Evolutionary conservation across 805 yeast genomes (phyloP), one percentile per base, ranked within the genome.

Genomic region (Zygosaccharomyces pseudorouxii): DNA sequence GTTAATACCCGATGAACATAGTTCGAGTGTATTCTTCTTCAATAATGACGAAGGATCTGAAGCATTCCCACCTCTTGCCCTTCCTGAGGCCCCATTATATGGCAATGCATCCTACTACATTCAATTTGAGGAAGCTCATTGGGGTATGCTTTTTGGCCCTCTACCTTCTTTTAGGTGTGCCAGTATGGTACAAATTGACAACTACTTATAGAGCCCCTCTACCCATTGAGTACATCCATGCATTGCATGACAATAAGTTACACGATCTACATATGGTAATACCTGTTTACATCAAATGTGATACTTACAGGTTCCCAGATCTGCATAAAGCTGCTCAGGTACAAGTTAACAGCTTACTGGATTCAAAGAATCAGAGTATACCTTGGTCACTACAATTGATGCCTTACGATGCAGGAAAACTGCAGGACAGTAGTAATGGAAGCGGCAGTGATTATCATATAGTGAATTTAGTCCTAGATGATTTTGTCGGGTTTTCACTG

Each of bases 301-400:
- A 73, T 9, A 78, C 77, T 1, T 73, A 80, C 53, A 64, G 68
- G 14, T 81, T 82, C 55, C 90, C 92, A 0, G 96, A 89, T 62
- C 59, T 89, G 16, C 77, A 75, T 1, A 72, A 72, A 38, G 89
- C 85, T 0, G 60, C 76, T 1, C 76, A 77, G 50, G 57, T 71
- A 10, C 78, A 79, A 55, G 57, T 78, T 1, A 70, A 75, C 50
- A 66, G 69, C 12, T 65, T 76, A 39, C 49, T 81, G 37, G 57
- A 63, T n/a, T 55, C 64, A 11, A 50, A 55, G 29, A 54, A 57
- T 11, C 63, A 64, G 27, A 47, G 57, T 23, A 64, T 71, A 1
- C 63, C 64, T 19, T 71, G 75, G 74, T 67, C 64, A 47, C 57
- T 54, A 48, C 69, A 50, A 42, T 47, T 64, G 7, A 39, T 63